Evolutionary conservation across 306 rosid genomes (phyloP), one percentile per base, ranked within the genome.

Genomic region (Gastrolobium villosum): DNA sequence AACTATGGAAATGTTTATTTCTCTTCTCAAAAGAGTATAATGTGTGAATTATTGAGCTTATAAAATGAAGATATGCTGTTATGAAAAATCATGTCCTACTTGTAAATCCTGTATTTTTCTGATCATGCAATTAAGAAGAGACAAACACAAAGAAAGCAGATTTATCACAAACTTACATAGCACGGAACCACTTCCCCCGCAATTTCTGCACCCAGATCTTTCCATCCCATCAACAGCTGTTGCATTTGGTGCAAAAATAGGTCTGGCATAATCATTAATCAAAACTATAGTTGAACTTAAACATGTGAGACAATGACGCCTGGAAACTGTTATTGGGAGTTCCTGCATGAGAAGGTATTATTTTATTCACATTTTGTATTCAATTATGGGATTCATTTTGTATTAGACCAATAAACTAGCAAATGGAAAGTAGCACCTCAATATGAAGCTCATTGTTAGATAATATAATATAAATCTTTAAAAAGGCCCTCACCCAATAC

Each of bases 111-210:
- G 26, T 20, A 20, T 20, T 20, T 20, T 20, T 20, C 26, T 20
- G 26, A 20, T 20, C 26, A 20, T 20, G n/a, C 32, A 52, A 9
- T 13, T 20, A 48, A 70, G 48, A 39, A 26, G 30, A 73, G 31
- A 76, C 39, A 10, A 7, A 45, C 37, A 10, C 5, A 54, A 3
- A 3, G 44, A 39, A 32, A 45, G 45, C 14, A 36, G 28, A 6
- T 40, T 66, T 37, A 2, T 41, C 30, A 44, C 15, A 43, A 43
- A 77, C 97, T 81, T 78, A 94, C 99, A 94, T 32, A 94, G 87
- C 65, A 94, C 85, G 44, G 97, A 93, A 13, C 99, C 99, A 15
- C 87, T 90, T 63, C 99, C 99, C 34, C 90, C 87, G 71, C 99
- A 95, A 67, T 95, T 95, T 83, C 97, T 83, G 75, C 99, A 95